A percentile compares a stretch with the other conserved stretches of the same genome.
Conservation (phyloP, 148 eudicot species). For the Camellia japonica region DNA sequence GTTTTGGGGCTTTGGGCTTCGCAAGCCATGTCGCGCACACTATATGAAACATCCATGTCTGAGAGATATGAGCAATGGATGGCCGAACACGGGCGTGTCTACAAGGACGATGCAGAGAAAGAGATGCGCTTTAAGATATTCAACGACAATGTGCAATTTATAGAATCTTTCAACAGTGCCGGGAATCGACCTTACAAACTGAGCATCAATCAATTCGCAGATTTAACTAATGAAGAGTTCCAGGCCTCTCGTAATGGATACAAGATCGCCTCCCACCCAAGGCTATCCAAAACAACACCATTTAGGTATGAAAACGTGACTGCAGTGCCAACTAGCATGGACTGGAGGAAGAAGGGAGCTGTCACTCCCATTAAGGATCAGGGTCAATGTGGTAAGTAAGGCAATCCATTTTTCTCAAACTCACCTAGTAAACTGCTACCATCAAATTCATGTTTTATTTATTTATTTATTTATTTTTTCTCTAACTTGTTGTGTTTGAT, state of each 20-base stretch:
- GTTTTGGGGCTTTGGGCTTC: conserved; percentile 24
- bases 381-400: conserved; percentile 32
- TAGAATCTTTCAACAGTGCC: conserved; percentile 22
- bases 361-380: conserved; percentile 32
- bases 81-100: conserved; percentile 19
- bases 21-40: conserved; percentile 16
- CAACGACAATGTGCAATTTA: conserved; percentile 24
- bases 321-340: conserved; percentile 29
- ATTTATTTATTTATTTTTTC: not conserved
- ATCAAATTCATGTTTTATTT: not conserved
- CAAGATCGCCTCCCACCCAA: conserved; percentile 12
- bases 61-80: conserved; percentile 32
- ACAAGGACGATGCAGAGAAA: conserved; percentile 28
- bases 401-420: not conserved
- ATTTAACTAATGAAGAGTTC: conserved; percentile 36
- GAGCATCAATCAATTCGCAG: conserved; percentile 27
- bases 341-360: conserved; percentile 32
- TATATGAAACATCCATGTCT: conserved; percentile 15
- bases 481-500: not conserved
- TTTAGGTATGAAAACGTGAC: conserved; percentile 6
- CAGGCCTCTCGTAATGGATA: conserved; percentile 22
- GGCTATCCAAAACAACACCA: not conserved
- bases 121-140: conserved; percentile 29
- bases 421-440: not conserved
- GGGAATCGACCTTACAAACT: conserved; percentile 26